Conservation (phyloP, 2,329 filamentous ascomycete species). For the Cyphellophora attinorum region DNA sequence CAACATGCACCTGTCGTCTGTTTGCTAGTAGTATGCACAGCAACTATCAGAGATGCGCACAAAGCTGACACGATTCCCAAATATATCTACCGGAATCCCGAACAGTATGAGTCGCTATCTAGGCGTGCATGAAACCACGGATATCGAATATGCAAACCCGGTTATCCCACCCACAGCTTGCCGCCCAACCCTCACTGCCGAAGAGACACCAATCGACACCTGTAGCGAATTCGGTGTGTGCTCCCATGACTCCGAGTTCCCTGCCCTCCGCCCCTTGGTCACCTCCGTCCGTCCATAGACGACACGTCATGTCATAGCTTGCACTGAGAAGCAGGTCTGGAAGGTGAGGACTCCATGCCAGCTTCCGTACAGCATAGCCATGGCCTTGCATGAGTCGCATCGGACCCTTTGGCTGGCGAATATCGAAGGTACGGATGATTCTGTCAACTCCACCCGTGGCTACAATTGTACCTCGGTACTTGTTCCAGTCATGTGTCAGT, state of each 20-base stretch:
- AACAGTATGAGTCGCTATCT: too few species aligned
- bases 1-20: too few species aligned
- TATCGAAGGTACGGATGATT: conserved; percentile 79
- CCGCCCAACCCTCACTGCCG: conserved; percentile 89
- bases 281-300: conserved; percentile 82
- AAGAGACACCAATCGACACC: conserved; percentile 98
- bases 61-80: too few species aligned
- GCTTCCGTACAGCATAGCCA: conserved; percentile 75
- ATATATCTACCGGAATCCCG: too few species aligned
- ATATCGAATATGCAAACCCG: conserved; percentile 87
- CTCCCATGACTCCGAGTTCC: conserved; percentile 78
- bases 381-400: conserved; percentile 70
- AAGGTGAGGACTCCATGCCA: conserved; percentile 92
- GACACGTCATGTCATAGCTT: conserved; percentile 96
- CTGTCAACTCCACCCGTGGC: conserved; percentile 86
- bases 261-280: conserved; percentile 26
- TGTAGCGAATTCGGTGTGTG: conserved; percentile 91
- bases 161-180: conserved; percentile 91
- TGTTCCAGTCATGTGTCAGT: conserved; percentile 98
- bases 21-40: too few species aligned
- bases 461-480: conserved; percentile 77
- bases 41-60: too few species aligned
- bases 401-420: conserved; percentile 67
- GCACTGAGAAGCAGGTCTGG: conserved; percentile 77
- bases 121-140: conserved; percentile 46